Evolutionary conservation across 257 asterid genomes (phyloP), one percentile per base, ranked within the genome.

Genomic region (Oldenlandia corymbosa): DNA sequence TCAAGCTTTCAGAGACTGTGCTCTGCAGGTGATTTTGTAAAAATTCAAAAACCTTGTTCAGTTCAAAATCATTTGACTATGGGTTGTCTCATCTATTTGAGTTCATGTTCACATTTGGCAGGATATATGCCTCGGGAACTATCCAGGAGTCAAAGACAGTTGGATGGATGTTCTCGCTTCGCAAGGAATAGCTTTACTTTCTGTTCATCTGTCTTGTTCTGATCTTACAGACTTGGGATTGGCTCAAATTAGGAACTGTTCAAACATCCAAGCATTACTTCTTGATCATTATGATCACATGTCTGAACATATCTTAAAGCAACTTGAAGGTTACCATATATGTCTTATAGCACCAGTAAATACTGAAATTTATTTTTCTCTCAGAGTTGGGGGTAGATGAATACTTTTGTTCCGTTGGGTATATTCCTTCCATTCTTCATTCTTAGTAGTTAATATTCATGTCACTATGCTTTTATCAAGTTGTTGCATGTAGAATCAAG

Each of bases 151-250:
- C 64, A 68, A 69, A 58, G 96, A 93, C 72, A 60, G 67, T 52
- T 93, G 97, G 97, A 87, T 90, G 92, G 89, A 84, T 24, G 81
- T 80, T 60, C 68, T 90, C 50, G 76, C 82, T 65, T 93, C 97
- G 16, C 96, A 90, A 80, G 96, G 88, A 67, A 71, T 79, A 37
- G 90, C 96, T 53, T 75, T 92, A 53, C 90, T 84, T 34, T 83
- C 92, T 7, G 80, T 93, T 62, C 92, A 93, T 81, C 74, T 93
- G 65, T 90, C 94, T 2, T 84, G 86, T 37, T 85, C 99, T 42
- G 94, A 84, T 62, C 76, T 93, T 74, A 74, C 94, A 11, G 94
- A 93, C 71, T 26, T 75, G 27, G 97, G 95, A 62, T 72, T 90
- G 69, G 68, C 60, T 61, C 63, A 68, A 73, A 85, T 93, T 54